These are phyloP conservation scores for Bullera alba DNA, from an alignment of 768 basidiomycete species.

Conservation along the genomic window DNA sequence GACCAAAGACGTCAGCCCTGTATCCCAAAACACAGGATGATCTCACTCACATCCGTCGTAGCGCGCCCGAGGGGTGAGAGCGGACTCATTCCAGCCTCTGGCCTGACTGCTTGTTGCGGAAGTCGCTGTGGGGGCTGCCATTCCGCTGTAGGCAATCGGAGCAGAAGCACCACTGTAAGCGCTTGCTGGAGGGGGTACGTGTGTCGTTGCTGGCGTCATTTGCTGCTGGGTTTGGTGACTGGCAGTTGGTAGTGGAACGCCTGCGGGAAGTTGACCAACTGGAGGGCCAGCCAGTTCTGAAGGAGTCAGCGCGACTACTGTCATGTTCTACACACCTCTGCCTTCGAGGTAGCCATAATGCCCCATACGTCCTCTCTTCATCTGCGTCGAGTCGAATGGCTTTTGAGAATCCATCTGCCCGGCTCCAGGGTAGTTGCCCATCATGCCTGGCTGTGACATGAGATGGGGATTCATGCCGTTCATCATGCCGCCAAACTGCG, in stretches of 20 bases:
- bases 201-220: too few relatives aligned
- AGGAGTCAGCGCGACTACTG: not conserved
- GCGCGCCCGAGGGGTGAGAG: constrained; percentile 18
- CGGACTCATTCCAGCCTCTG: constrained; percentile 18
- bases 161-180: too few relatives aligned
- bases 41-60: constrained; percentile 36
- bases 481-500: not conserved
- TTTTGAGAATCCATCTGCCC: constrained; percentile 1
- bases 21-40: not conserved
- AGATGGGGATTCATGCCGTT: not conserved
- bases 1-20: not conserved
- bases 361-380: constrained; percentile 35
- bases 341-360: constrained; percentile 43
- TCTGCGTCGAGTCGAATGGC: constrained; percentile 28
- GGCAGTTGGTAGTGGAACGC: constrained; percentile 20
- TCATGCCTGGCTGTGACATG: not conserved
- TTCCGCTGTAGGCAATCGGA: too few relatives aligned
- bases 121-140: not conserved
- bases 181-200: too few relatives aligned
- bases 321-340: constrained; percentile 23
- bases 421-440: not conserved
- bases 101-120: constrained; percentile 1
- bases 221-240: constrained; percentile 3
- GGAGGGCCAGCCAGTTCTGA: constrained; percentile 41
- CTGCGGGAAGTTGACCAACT: constrained; percentile 32